A percentile compares a stretch with the other conserved stretches of the same genome.
Evolutionary conservation across 352 stramenopile genomes (phyloP).

Genomic region (Phytophthora boehmeriae): DNA sequence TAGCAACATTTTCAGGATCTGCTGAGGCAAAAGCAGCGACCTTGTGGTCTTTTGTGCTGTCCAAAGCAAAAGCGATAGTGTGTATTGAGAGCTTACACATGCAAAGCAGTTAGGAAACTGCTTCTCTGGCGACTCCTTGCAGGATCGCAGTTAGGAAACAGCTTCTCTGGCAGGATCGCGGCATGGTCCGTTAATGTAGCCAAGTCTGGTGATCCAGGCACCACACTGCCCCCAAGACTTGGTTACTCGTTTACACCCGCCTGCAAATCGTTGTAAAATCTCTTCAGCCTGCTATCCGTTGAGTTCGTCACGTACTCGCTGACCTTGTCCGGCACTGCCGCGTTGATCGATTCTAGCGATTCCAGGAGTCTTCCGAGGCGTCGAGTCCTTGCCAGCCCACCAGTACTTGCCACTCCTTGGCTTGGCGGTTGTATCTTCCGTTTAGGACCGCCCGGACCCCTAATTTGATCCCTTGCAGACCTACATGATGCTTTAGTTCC

Average conservation of each 20-base stretch:
- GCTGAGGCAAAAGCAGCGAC: too few species aligned
- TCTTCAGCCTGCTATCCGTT: not conserved
- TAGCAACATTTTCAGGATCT: too few species aligned
- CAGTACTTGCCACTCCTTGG: not conserved
- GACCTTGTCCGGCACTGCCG: not conserved
- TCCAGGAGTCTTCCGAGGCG: not conserved
- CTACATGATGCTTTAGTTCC: not conserved
- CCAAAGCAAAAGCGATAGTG: too few species aligned
- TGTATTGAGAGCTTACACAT: too few species aligned
- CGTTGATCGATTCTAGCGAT: not conserved
- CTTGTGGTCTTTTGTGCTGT: too few species aligned
- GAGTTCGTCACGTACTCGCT: not conserved
- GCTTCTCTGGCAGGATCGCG: too few species aligned
- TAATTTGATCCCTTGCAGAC: not conserved
- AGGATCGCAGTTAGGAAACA: too few species aligned
- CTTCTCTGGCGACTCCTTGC: too few species aligned
- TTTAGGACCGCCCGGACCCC: not conserved
- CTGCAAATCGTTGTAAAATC: not conserved
- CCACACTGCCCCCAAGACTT: not conserved
- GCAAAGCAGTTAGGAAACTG: too few species aligned
- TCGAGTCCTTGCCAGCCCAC: not conserved
- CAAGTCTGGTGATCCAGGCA: too few species aligned
- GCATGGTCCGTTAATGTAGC: too few species aligned
- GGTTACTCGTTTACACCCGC: not conserved
- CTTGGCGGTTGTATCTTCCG: not conserved